Evolutionary conservation across 371 early-diverging fungal genomes (phyloP).

Genomic region (Amoeboaphelidium protococcarum): DNA sequence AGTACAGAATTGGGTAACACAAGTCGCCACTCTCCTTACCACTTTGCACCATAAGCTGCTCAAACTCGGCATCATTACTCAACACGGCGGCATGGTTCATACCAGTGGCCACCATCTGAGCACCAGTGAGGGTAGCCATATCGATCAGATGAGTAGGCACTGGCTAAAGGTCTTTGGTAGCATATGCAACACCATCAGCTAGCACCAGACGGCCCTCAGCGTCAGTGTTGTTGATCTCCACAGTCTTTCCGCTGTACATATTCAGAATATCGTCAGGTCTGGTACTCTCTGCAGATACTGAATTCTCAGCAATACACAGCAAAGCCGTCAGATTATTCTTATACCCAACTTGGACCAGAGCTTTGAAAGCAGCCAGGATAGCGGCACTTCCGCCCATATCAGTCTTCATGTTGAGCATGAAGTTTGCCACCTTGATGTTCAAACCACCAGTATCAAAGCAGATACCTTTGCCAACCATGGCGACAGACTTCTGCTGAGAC

Average conservation of each 20-base stretch:
- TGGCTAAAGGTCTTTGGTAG: slow-evolving; percentile 33
- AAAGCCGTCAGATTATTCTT: slow-evolving; percentile 29
- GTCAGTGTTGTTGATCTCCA: slow-evolving; percentile 58
- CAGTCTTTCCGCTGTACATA: slow-evolving; percentile 51
- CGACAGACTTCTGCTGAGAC: no score
- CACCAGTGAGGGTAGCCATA: slow-evolving; percentile 75
- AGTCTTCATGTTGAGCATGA: slow-evolving; percentile 69
- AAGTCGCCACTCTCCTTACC: no score
- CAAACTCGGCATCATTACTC: no score
- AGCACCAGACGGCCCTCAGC: slow-evolving; percentile 79
- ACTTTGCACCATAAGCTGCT: no score
- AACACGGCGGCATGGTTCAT: no score
- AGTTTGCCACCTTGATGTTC: slow-evolving; percentile 51
- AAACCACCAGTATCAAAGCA: slow-evolving; percentile 76
- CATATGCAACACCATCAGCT: slow-evolving; percentile 54
- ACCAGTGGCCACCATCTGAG: slow-evolving; percentile 59
- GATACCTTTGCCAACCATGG: slow-evolving; percentile 69
- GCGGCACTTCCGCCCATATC: slow-evolving; percentile 65
- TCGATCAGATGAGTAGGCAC: slow-evolving; percentile 30
- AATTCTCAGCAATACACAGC: slow-evolving; percentile 12
- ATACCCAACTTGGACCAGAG: slow-evolving; percentile 31
- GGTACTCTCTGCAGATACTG: slow-evolving; percentile 46
- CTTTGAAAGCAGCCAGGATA: slow-evolving; percentile 32
- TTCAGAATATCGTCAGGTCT: slow-evolving; percentile 53
- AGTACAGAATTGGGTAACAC: no score